Conservation (phyloP, 2,329 filamentous ascomycete genomes). For the Rutstroemia sp. region DNA sequence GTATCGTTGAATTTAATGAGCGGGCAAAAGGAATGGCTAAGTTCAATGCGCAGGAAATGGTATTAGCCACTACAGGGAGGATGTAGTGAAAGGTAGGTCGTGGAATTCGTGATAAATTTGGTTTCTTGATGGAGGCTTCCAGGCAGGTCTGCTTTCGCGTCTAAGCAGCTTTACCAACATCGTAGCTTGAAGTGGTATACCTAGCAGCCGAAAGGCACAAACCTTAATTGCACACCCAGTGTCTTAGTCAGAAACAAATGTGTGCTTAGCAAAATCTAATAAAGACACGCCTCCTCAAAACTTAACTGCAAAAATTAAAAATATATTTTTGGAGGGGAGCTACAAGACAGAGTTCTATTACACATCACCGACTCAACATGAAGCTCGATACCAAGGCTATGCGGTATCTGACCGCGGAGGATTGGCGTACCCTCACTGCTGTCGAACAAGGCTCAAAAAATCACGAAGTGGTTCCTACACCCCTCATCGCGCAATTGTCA, state of each 20-base stretch:
- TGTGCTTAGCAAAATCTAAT: background rate
- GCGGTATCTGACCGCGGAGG: constrained; percentile 84
- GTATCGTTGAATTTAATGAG: background rate
- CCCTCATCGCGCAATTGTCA: constrained; percentile 77
- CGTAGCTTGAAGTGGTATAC: constrained; percentile 7
- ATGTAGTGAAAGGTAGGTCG: constrained; percentile 19
- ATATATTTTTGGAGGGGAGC: background rate
- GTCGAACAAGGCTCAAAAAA: constrained; percentile 93
- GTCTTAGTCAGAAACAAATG: background rate
- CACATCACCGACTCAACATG: constrained; percentile 45
- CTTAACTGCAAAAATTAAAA: constrained; percentile 1
- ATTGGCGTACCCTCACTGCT: constrained; percentile 91
- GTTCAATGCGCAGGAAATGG: constrained; percentile 4
- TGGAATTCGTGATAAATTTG: constrained; percentile 23
- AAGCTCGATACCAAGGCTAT: constrained; percentile 91
- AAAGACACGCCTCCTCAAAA: background rate
- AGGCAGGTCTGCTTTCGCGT: constrained; percentile 12
- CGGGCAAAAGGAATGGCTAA: constrained; percentile 2
- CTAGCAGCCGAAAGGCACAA: constrained; percentile 4
- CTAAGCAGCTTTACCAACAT: constrained; percentile 11
- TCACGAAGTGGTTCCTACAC: constrained; percentile 91
- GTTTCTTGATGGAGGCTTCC: constrained; percentile 14
- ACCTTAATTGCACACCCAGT: constrained; percentile 6
- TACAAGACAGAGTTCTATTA: background rate
- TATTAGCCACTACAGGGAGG: constrained; percentile 1